Conservation (phyloP, 768 basidiomycete species). For the Mycena haematopus region DNA sequence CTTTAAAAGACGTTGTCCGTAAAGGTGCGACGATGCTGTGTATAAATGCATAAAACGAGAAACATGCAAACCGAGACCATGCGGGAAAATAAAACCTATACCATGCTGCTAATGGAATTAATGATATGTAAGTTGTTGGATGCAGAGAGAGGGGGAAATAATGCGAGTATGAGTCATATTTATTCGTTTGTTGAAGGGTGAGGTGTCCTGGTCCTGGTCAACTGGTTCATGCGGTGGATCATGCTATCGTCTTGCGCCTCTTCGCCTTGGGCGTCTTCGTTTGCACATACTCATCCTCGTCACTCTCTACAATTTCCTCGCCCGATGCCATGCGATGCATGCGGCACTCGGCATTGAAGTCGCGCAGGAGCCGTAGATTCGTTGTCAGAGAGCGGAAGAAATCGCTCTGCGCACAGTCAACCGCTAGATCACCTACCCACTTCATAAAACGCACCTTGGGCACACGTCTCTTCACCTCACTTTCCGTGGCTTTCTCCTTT, state of each 20-base stretch:
- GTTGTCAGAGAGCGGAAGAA: slow-evolving; percentile 68
- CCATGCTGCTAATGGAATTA: slow-evolving; percentile 7
- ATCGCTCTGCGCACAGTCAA: slow-evolving; percentile 55
- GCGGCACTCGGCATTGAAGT: slow-evolving; percentile 60
- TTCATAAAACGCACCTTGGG: slow-evolving; percentile 55
- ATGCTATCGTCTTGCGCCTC: slow-evolving; percentile 28
- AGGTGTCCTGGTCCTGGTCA: not conserved
- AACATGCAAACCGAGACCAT: slow-evolving; percentile 12
- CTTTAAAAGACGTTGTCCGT: no score
- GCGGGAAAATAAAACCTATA: slow-evolving; percentile 6
- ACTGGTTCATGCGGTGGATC: not conserved
- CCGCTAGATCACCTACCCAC: not conserved
- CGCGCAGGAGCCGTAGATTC: slow-evolving; percentile 68
- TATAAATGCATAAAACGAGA: slow-evolving; percentile 12
- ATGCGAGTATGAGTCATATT: slow-evolving; percentile 15
- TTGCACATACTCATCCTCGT: slow-evolving; percentile 58
- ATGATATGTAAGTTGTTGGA: slow-evolving; percentile 5
- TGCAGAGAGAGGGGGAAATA: not conserved
- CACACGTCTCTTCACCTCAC: slow-evolving; percentile 57
- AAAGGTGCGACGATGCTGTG: no score
- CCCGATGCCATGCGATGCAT: slow-evolving; percentile 42
- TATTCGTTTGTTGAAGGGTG: not conserved
- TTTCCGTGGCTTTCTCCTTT: slow-evolving; percentile 51
- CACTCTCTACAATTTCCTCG: slow-evolving; percentile 41
- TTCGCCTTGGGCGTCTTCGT: slow-evolving; percentile 41